Percentiles rank a stretch among this genome's conserved stretches.
Conservation (phyloP, 495 filamentous ascomycete species). For the Thozetella sp. region DNA sequence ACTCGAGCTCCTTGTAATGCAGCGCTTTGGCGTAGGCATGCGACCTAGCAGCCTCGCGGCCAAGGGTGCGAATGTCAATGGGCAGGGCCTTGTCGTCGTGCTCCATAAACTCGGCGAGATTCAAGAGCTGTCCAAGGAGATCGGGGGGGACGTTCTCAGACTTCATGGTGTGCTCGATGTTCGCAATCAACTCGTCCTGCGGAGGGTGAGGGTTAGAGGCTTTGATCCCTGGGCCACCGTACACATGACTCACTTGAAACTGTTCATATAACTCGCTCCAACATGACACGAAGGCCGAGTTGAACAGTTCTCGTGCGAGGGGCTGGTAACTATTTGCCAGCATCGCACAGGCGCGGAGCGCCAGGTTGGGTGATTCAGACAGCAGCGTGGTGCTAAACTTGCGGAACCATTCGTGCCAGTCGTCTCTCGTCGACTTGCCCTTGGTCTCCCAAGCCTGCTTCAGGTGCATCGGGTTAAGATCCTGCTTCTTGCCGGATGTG, state of each 20-base stretch:
- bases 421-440: constrained; percentile 92
- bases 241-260: constrained; percentile 50
- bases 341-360: constrained; percentile 87
- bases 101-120: constrained; percentile 99
- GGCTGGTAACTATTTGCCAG: constrained; percentile 90
- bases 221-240: neutral
- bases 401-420: constrained; percentile 99
- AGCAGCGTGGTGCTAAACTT: constrained; percentile 94
- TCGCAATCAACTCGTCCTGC: constrained; percentile 90
- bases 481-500: constrained; percentile 81
- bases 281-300: constrained; percentile 97
- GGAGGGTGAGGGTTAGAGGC: constrained; percentile 6
- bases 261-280: constrained; percentile 97
- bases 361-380: constrained; percentile 94
- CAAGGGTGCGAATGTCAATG: constrained; percentile 92
- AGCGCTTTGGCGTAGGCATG: constrained; percentile 98
- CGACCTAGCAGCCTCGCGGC: constrained; percentile 90
- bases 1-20: constrained; percentile 98
- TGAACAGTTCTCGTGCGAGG: constrained; percentile 91
- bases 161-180: constrained; percentile 92
- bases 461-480: constrained; percentile 94
- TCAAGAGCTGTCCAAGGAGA: constrained; percentile 90
- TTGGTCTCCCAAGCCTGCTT: constrained; percentile 97
- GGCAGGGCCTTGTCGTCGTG: constrained; percentile 98
- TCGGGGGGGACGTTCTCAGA: constrained; percentile 94